A percentile compares a stretch with the other conserved stretches of the same genome.
Evolutionary conservation across 805 yeast species (phyloP).

Genomic region (Ogataea kodamae): DNA sequence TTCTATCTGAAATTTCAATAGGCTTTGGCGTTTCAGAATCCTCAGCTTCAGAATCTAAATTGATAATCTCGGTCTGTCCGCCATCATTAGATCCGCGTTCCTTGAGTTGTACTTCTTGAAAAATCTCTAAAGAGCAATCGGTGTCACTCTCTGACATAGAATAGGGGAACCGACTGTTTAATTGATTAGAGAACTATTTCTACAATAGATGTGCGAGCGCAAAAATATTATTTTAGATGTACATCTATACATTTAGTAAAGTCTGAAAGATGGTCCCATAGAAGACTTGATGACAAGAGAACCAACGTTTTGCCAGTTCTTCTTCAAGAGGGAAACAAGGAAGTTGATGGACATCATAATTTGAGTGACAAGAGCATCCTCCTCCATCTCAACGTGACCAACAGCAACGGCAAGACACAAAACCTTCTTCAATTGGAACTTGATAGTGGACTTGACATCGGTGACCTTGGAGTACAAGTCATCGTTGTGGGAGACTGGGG

Average conservation of each 20-base stretch:
- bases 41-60: conserved; percentile 12
- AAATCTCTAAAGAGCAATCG: conserved; percentile 11
- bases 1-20: background rate
- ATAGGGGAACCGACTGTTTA: too few species aligned
- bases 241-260: too few species aligned
- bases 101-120: conserved; percentile 5
- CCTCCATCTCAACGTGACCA: conserved; percentile 99
- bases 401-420: conserved; percentile 99
- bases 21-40: too few species aligned
- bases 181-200: background rate
- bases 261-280: conserved; percentile 99
- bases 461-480: conserved; percentile 93
- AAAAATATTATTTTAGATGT: too few species aligned
- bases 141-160: conserved; percentile 10
- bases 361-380: conserved; percentile 94
- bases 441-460: conserved; percentile 98
- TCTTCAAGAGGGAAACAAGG: conserved; percentile 98
- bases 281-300: conserved; percentile 98
- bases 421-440: conserved; percentile 99
- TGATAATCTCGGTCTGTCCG: conserved; percentile 10
- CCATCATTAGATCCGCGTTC: background rate
- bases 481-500: conserved; percentile 99
- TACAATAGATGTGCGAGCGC: too few species aligned
- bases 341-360: conserved; percentile 98
- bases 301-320: conserved; percentile 99